Percentiles rank a stretch among this genome's conserved stretches.
Evolutionary conservation across 164 flowering plant genomes (phyloP).

Genomic region (Vitis vinifera): DNA sequence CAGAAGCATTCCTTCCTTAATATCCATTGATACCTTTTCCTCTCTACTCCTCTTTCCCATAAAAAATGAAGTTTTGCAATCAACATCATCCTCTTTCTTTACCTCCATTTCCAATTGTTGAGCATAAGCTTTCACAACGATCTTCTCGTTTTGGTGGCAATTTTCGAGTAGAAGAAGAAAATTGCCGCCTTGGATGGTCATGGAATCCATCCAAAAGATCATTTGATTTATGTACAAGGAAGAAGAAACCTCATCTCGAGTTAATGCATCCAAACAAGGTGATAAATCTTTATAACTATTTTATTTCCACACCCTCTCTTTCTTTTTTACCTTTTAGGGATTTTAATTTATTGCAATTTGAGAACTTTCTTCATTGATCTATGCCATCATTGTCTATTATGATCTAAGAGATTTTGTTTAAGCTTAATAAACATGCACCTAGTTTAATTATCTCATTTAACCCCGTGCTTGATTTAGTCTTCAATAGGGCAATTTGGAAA

Average conservation of each 20-base stretch:
- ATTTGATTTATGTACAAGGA: background rate
- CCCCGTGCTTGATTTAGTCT: no score
- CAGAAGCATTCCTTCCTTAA: no score
- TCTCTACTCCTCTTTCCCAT: no score
- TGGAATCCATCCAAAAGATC: background rate
- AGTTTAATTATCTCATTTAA: no score
- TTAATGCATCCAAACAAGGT: background rate
- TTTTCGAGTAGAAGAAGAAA: constrained; percentile 14
- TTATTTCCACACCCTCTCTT: no score
- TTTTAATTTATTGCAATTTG: background rate
- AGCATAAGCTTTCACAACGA: background rate
- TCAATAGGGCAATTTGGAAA: no score
- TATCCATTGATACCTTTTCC: no score
- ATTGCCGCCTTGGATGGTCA: constrained; percentile 7
- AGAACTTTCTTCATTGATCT: background rate
- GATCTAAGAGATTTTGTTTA: no score
- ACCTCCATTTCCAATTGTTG: background rate
- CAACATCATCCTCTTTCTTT: constrained; percentile 2
- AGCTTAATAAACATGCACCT: no score
- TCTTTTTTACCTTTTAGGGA: background rate
- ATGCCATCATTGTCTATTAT: background rate
- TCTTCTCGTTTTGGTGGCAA: background rate
- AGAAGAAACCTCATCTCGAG: no score
- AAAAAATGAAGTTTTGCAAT: background rate
- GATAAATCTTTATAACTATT: background rate